Conservation (phyloP, 2,329 filamentous ascomycete species). For the Macrophomina tecta region DNA sequence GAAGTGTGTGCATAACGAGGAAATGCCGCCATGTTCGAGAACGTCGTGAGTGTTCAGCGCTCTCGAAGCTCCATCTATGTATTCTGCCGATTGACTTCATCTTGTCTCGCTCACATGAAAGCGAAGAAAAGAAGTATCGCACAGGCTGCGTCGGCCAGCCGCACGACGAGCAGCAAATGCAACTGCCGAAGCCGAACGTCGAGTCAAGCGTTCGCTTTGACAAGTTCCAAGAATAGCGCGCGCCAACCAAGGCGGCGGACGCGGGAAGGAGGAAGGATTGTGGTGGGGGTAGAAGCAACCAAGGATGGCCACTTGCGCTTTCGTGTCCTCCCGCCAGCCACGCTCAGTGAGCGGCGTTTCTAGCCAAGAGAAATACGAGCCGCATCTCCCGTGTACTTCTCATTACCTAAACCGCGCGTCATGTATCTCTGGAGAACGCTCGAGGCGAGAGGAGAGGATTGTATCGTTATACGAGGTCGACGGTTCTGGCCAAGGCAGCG, state of each 20-base stretch:
- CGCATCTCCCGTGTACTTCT: constrained; percentile 6
- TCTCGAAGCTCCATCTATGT: no score
- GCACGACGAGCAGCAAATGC: background rate
- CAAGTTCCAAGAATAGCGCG: constrained; percentile 7
- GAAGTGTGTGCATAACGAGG: no score
- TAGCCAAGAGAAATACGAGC: constrained; percentile 20
- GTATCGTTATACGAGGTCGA: background rate
- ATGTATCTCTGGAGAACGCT: background rate
- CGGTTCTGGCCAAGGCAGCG: background rate
- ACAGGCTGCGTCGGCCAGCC: no score
- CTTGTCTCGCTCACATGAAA: no score
- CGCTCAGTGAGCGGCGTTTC: background rate
- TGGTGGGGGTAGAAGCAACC: background rate
- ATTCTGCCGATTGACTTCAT: no score
- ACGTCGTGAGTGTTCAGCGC: no score
- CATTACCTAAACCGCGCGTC: constrained; percentile 10
- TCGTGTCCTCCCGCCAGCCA: constrained; percentile 21
- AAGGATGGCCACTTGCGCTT: no score
- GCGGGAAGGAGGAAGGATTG: background rate
- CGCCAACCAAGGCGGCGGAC: background rate
- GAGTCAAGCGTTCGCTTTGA: background rate
- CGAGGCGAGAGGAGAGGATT: background rate
- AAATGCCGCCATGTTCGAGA: no score
- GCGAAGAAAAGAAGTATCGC: no score
- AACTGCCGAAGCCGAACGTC: background rate